Evolutionary conservation across 306 rosid species (phyloP), one percentile per base, ranked within the genome.

Genomic region (Dryas alaskensis): DNA sequence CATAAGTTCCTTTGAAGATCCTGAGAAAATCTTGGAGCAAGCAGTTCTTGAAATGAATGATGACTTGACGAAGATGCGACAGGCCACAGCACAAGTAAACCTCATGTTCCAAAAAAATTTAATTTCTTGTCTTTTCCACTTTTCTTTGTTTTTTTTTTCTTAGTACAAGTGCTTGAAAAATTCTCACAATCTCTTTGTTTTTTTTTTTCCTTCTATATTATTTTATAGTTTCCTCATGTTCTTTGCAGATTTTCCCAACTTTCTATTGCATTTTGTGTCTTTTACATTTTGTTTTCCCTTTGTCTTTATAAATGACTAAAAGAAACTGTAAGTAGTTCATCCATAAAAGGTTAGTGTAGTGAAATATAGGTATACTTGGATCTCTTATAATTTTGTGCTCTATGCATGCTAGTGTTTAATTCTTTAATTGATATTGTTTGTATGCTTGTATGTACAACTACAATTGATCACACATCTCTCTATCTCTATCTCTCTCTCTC

Each of bases 11-110:
- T 93, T 93, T 79, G 98, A 93, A 82, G 98, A 93, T 75, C 98
- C 97, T 3, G 98, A 93, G 90, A 91, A 93, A 79, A 91, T 93
- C 63, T 82, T 93, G 87, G 98, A 93, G 80, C 98, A 93, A 84
- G 69, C 98, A 19, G 97, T 93, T 76, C 85, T 91, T 73, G 98
- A 93, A 86, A 93, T 93, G 98, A 93, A 88, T 31, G 97, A 93
- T 4, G 98, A 93, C 81, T 84, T 93, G 83, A 91, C 90, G 40
- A 93, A 91, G 86, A 93, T 93, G 98, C 97, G 97, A 22, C 98
- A 93, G 81, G 98, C 98, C 52, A 93, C 98, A 16, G 96, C 98
- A 65, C 98, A 93, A 78, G 98, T 93, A 82, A 78, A 84, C 76
- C 76, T 61, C 73, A 1, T n/a, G 62, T 69, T 52, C 45, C 59